Evolutionary conservation across 2,329 filamentous ascomycete genomes (phyloP).

Genomic region (Macrophomina phaseolina): DNA sequence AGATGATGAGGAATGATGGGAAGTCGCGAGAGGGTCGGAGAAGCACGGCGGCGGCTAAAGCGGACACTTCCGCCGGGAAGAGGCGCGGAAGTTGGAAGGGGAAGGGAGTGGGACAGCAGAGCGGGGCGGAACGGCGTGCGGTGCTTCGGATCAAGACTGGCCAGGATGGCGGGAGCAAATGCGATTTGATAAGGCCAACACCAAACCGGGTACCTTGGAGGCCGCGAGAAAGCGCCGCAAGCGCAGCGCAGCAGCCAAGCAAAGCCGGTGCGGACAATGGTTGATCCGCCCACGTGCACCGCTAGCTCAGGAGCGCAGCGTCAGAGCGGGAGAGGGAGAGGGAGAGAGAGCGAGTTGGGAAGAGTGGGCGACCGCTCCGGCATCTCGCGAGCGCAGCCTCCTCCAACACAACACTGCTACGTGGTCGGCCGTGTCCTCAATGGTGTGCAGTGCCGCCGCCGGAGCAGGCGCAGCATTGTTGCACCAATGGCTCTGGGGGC

Average conservation of each 20-base stretch:
- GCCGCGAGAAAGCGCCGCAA: slow-evolving; percentile 6
- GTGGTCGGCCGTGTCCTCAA: slow-evolving; percentile 15
- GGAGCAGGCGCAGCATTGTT: neutral
- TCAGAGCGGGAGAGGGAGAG: neutral
- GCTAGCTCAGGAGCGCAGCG: neutral
- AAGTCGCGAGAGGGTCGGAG: neutral
- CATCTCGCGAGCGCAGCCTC: neutral
- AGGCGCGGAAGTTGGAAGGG: slow-evolving; percentile 3
- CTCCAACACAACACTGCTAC: slow-evolving; percentile 17
- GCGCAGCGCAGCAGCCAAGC: slow-evolving; percentile 4
- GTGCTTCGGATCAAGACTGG: slow-evolving; percentile 4
- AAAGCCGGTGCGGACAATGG: slow-evolving; percentile 6
- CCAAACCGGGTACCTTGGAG: neutral
- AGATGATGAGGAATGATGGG: neutral
- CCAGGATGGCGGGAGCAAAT: neutral
- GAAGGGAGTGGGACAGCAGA: slow-evolving; percentile 2
- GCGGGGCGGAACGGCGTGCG: slow-evolving; percentile 14
- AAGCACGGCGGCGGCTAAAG: slow-evolving; percentile 5
- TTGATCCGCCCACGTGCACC: slow-evolving; percentile 15
- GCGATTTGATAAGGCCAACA: neutral
- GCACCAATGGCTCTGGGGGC: slow-evolving; percentile 9
- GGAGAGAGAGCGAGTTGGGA: neutral
- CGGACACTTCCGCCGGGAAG: neutral
- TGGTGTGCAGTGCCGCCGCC: slow-evolving; percentile 1
- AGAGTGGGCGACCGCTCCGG: neutral